Percentiles rank a stretch among this genome's conserved stretches.
These are phyloP conservation scores for Penicillium canariense DNA, from an alignment of 495 filamentous ascomycete species.

Conservation along the genomic window DNA sequence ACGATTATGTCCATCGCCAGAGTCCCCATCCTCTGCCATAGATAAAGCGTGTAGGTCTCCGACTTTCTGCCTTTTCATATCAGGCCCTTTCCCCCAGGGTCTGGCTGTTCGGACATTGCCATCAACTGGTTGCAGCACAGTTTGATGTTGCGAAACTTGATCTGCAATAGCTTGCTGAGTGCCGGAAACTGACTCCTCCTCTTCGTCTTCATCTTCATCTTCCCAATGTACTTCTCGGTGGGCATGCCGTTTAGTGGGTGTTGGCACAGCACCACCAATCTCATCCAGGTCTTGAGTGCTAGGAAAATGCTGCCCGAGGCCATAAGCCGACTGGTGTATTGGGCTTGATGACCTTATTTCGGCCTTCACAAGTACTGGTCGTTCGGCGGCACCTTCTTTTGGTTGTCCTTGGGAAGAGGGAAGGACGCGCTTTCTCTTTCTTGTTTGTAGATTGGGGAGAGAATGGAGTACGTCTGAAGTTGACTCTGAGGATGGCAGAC, in stretches of 20 bases:
- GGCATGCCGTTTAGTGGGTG: slow-evolving; percentile 58
- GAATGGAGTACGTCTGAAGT: slow-evolving; percentile 37
- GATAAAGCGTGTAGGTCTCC: slow-evolving; percentile 24
- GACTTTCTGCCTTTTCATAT: slow-evolving; percentile 11
- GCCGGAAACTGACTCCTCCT: neutral
- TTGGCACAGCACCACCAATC: slow-evolving; percentile 57
- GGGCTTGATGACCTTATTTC: slow-evolving; percentile 36
- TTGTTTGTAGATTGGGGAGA: slow-evolving; percentile 28
- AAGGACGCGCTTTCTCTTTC: slow-evolving; percentile 25
- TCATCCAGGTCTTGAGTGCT: slow-evolving; percentile 74
- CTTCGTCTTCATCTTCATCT: neutral
- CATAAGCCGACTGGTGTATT: slow-evolving; percentile 29
- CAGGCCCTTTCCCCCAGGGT: neutral
- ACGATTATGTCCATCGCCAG: slow-evolving; percentile 4
- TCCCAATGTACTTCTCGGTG: slow-evolving; percentile 11
- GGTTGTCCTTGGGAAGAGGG: neutral
- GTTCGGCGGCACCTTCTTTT: slow-evolving; percentile 3
- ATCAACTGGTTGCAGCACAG: slow-evolving; percentile 26
- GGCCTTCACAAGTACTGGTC: slow-evolving; percentile 30
- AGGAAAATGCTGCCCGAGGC: slow-evolving; percentile 10
- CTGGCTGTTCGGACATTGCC: slow-evolving; percentile 15
- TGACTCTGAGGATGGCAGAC: slow-evolving; percentile 2
- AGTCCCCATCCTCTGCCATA: slow-evolving; percentile 46
- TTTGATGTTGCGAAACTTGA: neutral
- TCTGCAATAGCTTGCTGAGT: neutral